Evolutionary conservation across 257 asterid genomes (phyloP).

Genomic region (Ehretia macrophylla): DNA sequence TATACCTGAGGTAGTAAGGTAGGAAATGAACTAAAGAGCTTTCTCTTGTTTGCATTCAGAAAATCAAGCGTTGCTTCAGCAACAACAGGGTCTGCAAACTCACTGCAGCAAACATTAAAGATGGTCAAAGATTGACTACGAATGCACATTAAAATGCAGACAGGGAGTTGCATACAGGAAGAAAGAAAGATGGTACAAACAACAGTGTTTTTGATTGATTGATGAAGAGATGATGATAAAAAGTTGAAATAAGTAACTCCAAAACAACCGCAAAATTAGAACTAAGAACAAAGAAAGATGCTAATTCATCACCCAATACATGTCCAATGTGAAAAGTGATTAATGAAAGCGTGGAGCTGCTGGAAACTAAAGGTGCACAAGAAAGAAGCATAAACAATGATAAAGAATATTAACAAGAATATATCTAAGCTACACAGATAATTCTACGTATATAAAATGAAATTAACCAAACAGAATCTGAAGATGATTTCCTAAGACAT

Average conservation of each 20-base stretch:
- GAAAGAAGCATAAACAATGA: neutral
- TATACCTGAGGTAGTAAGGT: slow-evolving; percentile 83
- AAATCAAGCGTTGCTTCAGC: slow-evolving; percentile 88
- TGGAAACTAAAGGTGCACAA: neutral
- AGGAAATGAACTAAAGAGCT: slow-evolving; percentile 63
- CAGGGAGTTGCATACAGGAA: neutral
- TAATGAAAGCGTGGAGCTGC: neutral
- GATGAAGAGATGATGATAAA: too few relatives aligned
- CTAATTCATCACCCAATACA: neutral
- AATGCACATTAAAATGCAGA: neutral
- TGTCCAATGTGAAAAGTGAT: neutral
- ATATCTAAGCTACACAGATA: too few relatives aligned
- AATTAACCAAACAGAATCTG: too few relatives aligned
- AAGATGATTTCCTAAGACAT: too few relatives aligned
- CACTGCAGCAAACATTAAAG: slow-evolving; percentile 33
- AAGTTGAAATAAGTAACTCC: neutral
- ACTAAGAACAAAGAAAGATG: too few relatives aligned
- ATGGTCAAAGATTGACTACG: slow-evolving; percentile 2
- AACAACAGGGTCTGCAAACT: slow-evolving; percentile 90
- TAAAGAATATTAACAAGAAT: neutral
- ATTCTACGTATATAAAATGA: too few relatives aligned
- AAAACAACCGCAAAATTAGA: neutral
- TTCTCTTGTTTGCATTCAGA: slow-evolving; percentile 62
- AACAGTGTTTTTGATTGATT: neutral
- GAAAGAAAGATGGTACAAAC: neutral